Evolutionary conservation across 371 early-diverging fungal genomes (phyloP), one percentile per base, ranked within the genome.

Genomic region (Mucor lusitanicus): DNA sequence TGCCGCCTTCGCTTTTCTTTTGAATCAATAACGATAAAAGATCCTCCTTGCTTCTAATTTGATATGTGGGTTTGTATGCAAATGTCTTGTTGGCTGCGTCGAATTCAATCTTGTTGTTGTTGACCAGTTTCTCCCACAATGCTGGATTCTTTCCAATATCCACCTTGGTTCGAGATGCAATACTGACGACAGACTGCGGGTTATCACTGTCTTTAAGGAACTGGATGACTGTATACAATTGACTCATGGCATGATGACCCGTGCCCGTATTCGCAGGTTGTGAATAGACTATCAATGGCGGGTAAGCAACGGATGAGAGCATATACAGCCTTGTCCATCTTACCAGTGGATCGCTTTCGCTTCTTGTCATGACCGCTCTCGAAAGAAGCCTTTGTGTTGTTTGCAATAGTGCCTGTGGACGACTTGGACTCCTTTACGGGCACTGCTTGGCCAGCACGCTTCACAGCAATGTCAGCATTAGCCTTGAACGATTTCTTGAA

Each of bases 41-140:
- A 58, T 94, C 94, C 17, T 92, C 93, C 54, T 89, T 89, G 59
- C 85, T 87, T 48, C 87, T 86, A 59, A 95, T 89, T 33, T 88
- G 83, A 67, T 88, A 94, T 37, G 90, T 87, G 37, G 94, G 96
- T 80, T 88, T 90, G 75, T 92, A 93, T 6, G 86, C 85, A 75
- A 92, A 91, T 1, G 90, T 90, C 8, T 80, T 65, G 33, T 81
- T 81, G 9, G 72, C 48, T 1, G 81, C 61, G 67, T 89, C 85
- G 75, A 83, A 92, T 0, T 80, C 81, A 27, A 93, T 87, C 62
- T 92, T 92, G 35, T 86, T 85, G 67, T 90, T 93, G 37, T 80
- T 65, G 6, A 77, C 79, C 58, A 93, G 70, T 32, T 87, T 83
- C 0, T 85, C 77, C 77, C 85, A 89, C 59, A 91, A 77, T 2